phyloP scores from a whole-genome alignment of 805 yeast genomes.

The Saccharomyces eubayanus region DNA sequence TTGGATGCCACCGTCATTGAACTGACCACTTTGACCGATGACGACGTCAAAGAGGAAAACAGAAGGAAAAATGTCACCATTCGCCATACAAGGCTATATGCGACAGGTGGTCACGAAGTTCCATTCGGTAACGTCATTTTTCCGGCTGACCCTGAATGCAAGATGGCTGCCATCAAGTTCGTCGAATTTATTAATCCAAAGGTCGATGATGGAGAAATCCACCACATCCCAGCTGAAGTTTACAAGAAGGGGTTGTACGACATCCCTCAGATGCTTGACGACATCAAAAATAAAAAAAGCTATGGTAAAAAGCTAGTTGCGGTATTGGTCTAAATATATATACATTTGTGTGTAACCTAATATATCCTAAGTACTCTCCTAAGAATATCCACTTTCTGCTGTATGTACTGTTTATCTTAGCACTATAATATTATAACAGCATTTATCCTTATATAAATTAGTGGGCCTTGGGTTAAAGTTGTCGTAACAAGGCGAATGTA shows the following conservation, averaged over 20 bases:
- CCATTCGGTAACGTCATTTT: constrained; percentile 22
- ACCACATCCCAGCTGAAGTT: constrained; percentile 31
- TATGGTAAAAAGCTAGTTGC: constrained; percentile 29
- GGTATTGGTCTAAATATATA: constrained; percentile 4
- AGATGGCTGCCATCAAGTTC: constrained; percentile 21
- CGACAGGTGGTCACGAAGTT: constrained; percentile 32
- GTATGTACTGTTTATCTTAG: too few relatives aligned
- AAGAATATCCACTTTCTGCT: too few relatives aligned
- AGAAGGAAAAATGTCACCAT: constrained; percentile 31
- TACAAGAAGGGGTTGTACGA: constrained; percentile 28
- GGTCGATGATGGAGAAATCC: constrained; percentile 23
- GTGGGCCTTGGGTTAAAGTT: too few relatives aligned
- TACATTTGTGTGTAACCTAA: too few relatives aligned
- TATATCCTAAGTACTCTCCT: too few relatives aligned
- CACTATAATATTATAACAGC: too few relatives aligned
- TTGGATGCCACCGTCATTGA: constrained; percentile 31
- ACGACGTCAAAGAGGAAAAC: constrained; percentile 23
- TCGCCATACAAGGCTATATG: constrained; percentile 33
- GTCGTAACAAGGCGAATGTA: too few relatives aligned
- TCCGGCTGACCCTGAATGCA: constrained; percentile 23
- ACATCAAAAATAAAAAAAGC: constrained; percentile 24
- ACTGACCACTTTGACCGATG: constrained; percentile 22
- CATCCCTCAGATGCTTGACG: constrained; percentile 21
- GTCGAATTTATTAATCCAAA: constrained; percentile 23
- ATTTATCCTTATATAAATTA: too few relatives aligned